Percentiles rank a stretch among this genome's conserved stretches.
Conservation (phyloP, 129 eudicot genomes). For the Helianthus annuus region DNA sequence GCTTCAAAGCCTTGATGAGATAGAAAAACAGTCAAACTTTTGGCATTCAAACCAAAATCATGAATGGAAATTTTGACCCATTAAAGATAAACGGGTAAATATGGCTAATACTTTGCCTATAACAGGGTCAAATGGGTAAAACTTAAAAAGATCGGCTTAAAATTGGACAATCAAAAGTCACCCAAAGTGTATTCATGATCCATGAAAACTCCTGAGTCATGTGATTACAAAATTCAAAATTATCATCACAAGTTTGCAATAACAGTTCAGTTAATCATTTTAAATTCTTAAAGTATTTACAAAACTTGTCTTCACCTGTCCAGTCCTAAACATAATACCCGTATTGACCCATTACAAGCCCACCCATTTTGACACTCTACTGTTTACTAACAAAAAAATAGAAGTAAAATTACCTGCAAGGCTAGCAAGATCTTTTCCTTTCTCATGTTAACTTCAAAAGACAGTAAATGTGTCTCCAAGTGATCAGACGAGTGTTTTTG, state of each 20-base stretch:
- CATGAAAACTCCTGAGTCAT: background rate
- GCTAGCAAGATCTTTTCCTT: conserved; percentile 86
- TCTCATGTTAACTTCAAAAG: conserved; percentile 95
- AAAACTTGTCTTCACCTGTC: conserved; percentile 2
- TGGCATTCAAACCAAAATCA: conserved; percentile 3
- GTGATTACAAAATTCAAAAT: background rate
- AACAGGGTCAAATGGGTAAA: background rate
- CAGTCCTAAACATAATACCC: background rate
- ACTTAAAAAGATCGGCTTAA: background rate
- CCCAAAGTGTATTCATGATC: conserved; percentile 1
- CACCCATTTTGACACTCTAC: background rate
- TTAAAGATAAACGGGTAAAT: background rate
- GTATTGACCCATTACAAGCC: background rate
- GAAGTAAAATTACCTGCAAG: conserved; percentile 59
- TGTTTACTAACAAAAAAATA: conserved; percentile 2
- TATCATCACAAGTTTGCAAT: background rate
- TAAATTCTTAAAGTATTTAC: background rate
- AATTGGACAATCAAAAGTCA: conserved; percentile 5
- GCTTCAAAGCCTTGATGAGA: conserved; percentile 43
- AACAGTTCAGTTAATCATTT: background rate
- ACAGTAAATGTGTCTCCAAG: conserved; percentile 83
- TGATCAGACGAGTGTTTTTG: conserved; percentile 82
- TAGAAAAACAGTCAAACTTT: conserved; percentile 9
- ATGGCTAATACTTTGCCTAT: background rate
- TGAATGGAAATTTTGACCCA: background rate